Percentiles rank a stretch among this genome's conserved stretches.
These are phyloP conservation scores for Favolaschia claudopus DNA, from an alignment of 768 basidiomycete genomes.

Conservation along the genomic window DNA sequence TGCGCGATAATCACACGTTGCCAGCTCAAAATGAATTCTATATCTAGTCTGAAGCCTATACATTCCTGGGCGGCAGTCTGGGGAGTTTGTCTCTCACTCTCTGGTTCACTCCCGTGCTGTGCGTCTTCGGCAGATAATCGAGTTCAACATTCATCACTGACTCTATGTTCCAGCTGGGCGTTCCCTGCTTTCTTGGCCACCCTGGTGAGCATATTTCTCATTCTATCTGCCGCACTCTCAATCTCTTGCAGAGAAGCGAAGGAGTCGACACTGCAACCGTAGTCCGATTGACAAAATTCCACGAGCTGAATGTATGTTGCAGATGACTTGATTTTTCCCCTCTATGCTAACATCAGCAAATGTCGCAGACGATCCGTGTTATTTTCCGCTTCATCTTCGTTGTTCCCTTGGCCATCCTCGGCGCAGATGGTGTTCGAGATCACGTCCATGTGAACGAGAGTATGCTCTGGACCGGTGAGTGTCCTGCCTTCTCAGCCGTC, in stretches of 20 bases:
- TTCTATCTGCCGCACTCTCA: not conserved
- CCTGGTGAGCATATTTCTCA: constrained; percentile 52
- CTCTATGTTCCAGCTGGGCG: constrained; percentile 52
- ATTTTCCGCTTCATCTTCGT: constrained; percentile 79
- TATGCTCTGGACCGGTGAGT: constrained; percentile 58
- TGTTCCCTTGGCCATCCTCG: constrained; percentile 69
- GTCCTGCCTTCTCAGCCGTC: not conserved
- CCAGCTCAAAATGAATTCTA: constrained; percentile 16
- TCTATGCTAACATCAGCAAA: not conserved
- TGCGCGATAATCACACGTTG: constrained; percentile 31
- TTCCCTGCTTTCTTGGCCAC: constrained; percentile 72
- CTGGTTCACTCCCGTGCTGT: constrained; percentile 79
- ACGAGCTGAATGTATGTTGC: constrained; percentile 77
- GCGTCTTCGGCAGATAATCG: constrained; percentile 30
- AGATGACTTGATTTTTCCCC: not conserved
- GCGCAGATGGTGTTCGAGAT: constrained; percentile 69
- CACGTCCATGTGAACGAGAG: constrained; percentile 72
- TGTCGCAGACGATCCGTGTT: constrained; percentile 67
- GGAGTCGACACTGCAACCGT: constrained; percentile 72
- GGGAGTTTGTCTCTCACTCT: constrained; percentile 75
- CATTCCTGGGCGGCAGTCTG: constrained; percentile 72
- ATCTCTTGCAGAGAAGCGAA: constrained; percentile 54
- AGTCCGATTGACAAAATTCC: constrained; percentile 79
- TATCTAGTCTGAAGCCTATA: constrained; percentile 70
- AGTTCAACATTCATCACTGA: constrained; percentile 4